These are phyloP conservation scores for Pleurotus eryngii DNA, from an alignment of 768 basidiomycete genomes.

Conservation along the genomic window DNA sequence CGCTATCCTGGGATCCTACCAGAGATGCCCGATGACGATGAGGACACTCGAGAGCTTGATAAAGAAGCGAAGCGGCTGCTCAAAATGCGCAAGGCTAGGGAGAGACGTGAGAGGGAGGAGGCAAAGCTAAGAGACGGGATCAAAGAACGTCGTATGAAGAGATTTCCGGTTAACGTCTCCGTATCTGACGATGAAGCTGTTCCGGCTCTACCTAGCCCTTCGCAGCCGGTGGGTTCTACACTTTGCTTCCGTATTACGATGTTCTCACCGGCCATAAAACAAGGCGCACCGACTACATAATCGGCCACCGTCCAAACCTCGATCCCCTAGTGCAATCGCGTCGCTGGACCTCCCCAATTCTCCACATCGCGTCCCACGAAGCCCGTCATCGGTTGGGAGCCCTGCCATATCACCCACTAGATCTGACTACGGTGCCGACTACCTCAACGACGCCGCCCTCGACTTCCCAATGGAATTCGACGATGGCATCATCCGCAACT, in stretches of 20 bases:
- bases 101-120: constrained; percentile 14
- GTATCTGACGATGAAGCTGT: neutral
- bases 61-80: constrained; percentile 29
- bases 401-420: too few species aligned
- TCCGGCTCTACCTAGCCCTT: neutral
- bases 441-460: too few species aligned
- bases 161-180: constrained; percentile 16
- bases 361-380: too few species aligned
- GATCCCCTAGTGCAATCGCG: too few species aligned
- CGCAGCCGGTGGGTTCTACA: constrained; percentile 10
- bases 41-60: constrained; percentile 26
- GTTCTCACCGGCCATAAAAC: neutral
- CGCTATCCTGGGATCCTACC: constrained; percentile 35
- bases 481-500: neutral
- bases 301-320: too few species aligned
- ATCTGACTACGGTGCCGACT: too few species aligned
- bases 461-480: neutral
- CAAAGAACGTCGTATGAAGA: constrained; percentile 16
- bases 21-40: constrained; percentile 39
- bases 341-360: too few species aligned
- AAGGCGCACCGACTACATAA: too few species aligned
- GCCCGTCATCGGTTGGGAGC: too few species aligned
- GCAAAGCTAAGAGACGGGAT: constrained; percentile 10
- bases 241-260: neutral
- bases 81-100: constrained; percentile 14